phyloP scores from a whole-genome alignment of 1,139 yeast species.

The Saccharomyces hybrid region DNA sequence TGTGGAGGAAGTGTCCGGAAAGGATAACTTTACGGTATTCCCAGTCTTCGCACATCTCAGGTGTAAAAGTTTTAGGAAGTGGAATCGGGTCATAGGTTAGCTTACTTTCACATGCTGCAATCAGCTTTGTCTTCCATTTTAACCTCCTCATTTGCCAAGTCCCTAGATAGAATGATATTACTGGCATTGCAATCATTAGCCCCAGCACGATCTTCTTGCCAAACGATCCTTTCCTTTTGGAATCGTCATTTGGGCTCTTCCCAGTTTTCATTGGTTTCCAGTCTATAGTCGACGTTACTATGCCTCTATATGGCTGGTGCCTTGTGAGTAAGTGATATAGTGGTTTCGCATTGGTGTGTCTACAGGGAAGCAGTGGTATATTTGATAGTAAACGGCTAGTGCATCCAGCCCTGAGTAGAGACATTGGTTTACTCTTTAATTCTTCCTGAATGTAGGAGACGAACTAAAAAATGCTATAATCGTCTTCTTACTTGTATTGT shows the following conservation, averaged over 20 bases:
- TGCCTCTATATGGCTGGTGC: conserved; percentile 20
- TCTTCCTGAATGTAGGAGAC: neutral
- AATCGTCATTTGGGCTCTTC: conserved; percentile 38
- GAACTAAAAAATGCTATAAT: neutral
- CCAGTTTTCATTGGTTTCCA: conserved; percentile 71
- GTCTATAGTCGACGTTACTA: conserved; percentile 68
- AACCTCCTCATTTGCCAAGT: conserved; percentile 89
- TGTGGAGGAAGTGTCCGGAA: conserved; percentile 77
- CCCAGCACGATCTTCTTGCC: conserved; percentile 48
- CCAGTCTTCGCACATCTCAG: conserved; percentile 46
- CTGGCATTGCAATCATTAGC: conserved; percentile 75
- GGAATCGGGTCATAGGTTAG: conserved; percentile 66
- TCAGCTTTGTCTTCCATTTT: conserved; percentile 78
- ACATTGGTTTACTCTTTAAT: neutral
- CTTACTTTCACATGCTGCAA: conserved; percentile 75
- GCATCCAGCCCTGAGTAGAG: neutral
- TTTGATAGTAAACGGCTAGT: neutral
- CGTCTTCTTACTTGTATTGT: neutral
- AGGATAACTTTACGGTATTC: conserved; percentile 73
- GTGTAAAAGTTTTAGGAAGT: conserved; percentile 52
- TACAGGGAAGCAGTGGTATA: neutral
- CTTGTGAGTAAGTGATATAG: neutral
- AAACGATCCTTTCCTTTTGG: conserved; percentile 26
- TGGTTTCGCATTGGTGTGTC: neutral
- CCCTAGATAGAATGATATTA: conserved; percentile 77